These are phyloP conservation scores for Lactarius trivialis DNA, from an alignment of 768 basidiomycete genomes.

Conservation along the genomic window DNA sequence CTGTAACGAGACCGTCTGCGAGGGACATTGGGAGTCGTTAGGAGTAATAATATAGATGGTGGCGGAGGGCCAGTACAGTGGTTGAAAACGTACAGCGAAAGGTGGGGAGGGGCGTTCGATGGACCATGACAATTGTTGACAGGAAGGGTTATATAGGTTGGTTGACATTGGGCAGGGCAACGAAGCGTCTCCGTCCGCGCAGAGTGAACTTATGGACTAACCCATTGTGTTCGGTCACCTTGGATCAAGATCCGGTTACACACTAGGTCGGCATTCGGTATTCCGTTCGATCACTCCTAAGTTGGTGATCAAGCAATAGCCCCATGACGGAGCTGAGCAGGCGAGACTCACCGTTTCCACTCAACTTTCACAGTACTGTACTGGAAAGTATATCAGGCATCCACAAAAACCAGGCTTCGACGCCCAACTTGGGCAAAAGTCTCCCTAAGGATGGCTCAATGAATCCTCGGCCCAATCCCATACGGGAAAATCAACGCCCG, in stretches of 20 bases:
- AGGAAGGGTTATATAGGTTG: slow-evolving; percentile 19
- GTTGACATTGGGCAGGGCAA: neutral
- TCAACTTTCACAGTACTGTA: neutral
- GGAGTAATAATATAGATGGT: neutral
- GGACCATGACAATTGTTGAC: neutral
- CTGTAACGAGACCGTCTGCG: slow-evolving; percentile 18
- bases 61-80: slow-evolving; percentile 1
- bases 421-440: slow-evolving; percentile 13
- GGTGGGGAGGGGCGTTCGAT: neutral
- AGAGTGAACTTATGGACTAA: slow-evolving; percentile 2
- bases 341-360: neutral
- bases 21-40: slow-evolving; percentile 21
- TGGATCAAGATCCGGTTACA: slow-evolving; percentile 20
- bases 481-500: neutral
- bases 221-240: slow-evolving; percentile 12
- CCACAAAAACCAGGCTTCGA: neutral
- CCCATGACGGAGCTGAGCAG: neutral
- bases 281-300: slow-evolving; percentile 18
- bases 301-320: neutral
- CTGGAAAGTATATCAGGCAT: neutral
- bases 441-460: slow-evolving; percentile 2
- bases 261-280: neutral
- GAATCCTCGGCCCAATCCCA: neutral
- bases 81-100: neutral
- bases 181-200: neutral